Conservation (phyloP, 768 basidiomycete genomes). For the Lentinus brumalis region DNA sequence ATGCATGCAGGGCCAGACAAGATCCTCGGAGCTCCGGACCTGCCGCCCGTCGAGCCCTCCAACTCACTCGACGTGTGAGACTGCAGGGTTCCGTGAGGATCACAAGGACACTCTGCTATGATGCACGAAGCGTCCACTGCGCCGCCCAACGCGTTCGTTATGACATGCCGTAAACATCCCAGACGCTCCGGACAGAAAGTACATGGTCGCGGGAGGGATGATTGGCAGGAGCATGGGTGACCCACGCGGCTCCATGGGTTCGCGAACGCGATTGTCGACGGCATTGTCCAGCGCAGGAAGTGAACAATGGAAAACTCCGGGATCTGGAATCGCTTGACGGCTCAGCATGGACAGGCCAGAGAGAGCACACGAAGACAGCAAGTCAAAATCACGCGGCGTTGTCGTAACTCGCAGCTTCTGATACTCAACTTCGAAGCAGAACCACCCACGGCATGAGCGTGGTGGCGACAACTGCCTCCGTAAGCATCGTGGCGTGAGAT, state of each 20-base stretch:
- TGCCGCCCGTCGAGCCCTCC: too few species aligned
- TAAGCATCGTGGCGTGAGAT: slow-evolving; percentile 19
- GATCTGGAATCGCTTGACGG: background rate
- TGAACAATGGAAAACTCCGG: background rate
- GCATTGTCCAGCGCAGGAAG: background rate
- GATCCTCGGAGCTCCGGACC: too few species aligned
- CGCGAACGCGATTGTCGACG: background rate
- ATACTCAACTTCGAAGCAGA: background rate
- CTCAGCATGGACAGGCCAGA: background rate
- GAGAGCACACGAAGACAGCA: background rate
- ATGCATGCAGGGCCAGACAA: too few species aligned
- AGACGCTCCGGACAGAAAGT: background rate
- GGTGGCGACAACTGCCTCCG: slow-evolving; percentile 4
- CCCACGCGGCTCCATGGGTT: background rate
- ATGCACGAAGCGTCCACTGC: background rate
- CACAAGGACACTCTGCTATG: background rate
- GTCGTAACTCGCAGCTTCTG: slow-evolving; percentile 10
- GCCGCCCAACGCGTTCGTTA: background rate
- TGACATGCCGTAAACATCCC: background rate
- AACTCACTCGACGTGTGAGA: too few species aligned
- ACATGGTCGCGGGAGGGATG: background rate
- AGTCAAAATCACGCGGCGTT: background rate
- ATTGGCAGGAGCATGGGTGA: background rate
- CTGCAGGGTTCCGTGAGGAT: background rate
- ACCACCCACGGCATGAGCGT: background rate